Base-by-base conservation (phyloP, 805 yeast species). In the Maudiozyma saulgeensis region DNA sequence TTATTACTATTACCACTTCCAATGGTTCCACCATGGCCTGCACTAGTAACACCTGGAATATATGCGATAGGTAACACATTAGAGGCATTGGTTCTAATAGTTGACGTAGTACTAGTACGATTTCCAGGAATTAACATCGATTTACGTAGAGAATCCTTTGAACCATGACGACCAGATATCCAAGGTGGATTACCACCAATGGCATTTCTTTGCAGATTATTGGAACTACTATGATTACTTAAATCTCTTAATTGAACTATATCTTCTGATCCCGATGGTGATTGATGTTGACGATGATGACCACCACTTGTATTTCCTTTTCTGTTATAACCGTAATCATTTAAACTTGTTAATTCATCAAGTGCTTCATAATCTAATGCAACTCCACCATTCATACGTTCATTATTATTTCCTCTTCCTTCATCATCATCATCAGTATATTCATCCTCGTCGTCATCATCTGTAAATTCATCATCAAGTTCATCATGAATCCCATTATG, bases 41-140 rank as follows among this genome's bases (percentile, higher is more conserved):
- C 47, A 49, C 51, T 55, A 4, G 89, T 86, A 43, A 89, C 96
- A 37, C 97, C 97, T 0, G 97, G 98, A 51, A 90, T 87, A 62
- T 89, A 90, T 2, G 96, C 96, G 50, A 91, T 84, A 18, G 96
- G 96, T 52, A 90, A 76, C 54, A 90, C 81, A 65, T 90, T 89
- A 13, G 95, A 85, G 4, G 95, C 95, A 57, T 84, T 80, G 11
- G 93, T 82, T 44, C 82, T 73, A 13, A 82, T 78, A 6, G 89
- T 78, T 31, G 85, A 77, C 8, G 90, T 84, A 32, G 71, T 54
- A 43, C 68, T 57, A 15, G 21, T 19, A 68, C 68, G 53, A 46
- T 62, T 55, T 6, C 61, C 55, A 46, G 45, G 41, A 12, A 16
- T n/a, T 18, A 46, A 3, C 37, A 43, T n/a, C 1, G 19, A n/a